Evolutionary conservation across 768 basidiomycete species (phyloP).

Genomic region (Amanita subjunquillea): DNA sequence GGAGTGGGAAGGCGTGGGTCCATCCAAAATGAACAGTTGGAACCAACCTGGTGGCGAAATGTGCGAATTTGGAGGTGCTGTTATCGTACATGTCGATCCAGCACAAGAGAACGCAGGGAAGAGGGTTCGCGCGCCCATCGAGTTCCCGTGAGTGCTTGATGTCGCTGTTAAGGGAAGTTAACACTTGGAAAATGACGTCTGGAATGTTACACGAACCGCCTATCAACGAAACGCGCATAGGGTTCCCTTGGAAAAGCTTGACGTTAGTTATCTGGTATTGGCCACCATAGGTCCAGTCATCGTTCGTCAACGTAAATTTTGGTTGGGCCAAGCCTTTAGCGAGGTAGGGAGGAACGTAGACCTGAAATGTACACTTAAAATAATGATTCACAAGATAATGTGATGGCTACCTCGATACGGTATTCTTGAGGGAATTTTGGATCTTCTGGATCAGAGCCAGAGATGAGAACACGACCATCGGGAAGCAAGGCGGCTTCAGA

Average conservation of each 20-base stretch:
- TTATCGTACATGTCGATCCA: slow-evolving; percentile 67
- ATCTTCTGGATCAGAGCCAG: slow-evolving; percentile 65
- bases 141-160: slow-evolving; percentile 71
- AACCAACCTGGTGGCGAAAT: slow-evolving; percentile 72
- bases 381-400: neutral
- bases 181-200: slow-evolving; percentile 1
- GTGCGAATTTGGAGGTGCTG: slow-evolving; percentile 59
- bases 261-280: slow-evolving; percentile 42
- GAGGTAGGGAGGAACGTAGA: slow-evolving; percentile 85
- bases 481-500: slow-evolving; percentile 67
- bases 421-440: slow-evolving; percentile 64
- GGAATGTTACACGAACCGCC: slow-evolving; percentile 34
- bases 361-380: slow-evolving; percentile 22
- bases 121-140: slow-evolving; percentile 62
- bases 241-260: slow-evolving; percentile 31
- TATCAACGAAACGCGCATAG: slow-evolving; percentile 51
- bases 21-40: slow-evolving; percentile 68
- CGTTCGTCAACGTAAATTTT: slow-evolving; percentile 40
- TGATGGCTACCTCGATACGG: slow-evolving; percentile 36
- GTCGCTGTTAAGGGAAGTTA: slow-evolving; percentile 30
- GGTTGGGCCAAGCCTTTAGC: slow-evolving; percentile 54
- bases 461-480: slow-evolving; percentile 65
- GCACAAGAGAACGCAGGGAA: slow-evolving; percentile 65
- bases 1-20: slow-evolving; percentile 69
- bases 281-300: slow-evolving; percentile 55